phyloP scores from a whole-genome alignment of 768 basidiomycete genomes.

The Termitomyces sp. region DNA sequence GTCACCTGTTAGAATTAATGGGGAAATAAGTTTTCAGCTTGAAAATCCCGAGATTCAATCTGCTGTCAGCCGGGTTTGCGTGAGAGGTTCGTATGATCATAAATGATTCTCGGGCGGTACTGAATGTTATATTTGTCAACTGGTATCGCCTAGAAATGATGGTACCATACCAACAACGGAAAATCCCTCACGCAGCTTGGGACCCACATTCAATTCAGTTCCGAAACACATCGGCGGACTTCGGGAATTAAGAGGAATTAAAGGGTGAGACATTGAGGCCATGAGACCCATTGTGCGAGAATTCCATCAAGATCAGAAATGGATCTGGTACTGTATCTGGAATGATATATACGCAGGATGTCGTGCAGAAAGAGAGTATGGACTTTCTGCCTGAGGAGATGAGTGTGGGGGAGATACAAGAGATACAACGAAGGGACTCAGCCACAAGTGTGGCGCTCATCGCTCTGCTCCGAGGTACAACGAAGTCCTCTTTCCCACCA shows the following conservation, averaged over 20 bases:
- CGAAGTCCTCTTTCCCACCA: neutral
- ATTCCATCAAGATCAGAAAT: neutral
- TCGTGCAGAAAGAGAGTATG: neutral
- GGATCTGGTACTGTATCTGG: neutral
- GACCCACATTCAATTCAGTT: neutral
- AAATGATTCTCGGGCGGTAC: neutral
- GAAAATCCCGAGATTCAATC: neutral
- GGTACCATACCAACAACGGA: neutral
- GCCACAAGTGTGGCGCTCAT: slow-evolving; percentile 9
- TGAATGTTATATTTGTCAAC: neutral
- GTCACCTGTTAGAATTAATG: no score
- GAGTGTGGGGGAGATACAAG: neutral
- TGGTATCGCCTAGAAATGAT: neutral
- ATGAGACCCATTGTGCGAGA: neutral
- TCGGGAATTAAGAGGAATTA: neutral
- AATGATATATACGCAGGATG: neutral
- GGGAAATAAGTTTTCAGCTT: no score
- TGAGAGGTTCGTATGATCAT: neutral
- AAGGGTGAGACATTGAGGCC: neutral
- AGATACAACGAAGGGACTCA: neutral
- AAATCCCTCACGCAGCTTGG: neutral
- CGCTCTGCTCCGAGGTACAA: neutral
- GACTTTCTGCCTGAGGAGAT: neutral
- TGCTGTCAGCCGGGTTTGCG: neutral
- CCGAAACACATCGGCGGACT: neutral